phyloP scores from a whole-genome alignment of 768 basidiomycete species.

The Mrakia gelida region DNA sequence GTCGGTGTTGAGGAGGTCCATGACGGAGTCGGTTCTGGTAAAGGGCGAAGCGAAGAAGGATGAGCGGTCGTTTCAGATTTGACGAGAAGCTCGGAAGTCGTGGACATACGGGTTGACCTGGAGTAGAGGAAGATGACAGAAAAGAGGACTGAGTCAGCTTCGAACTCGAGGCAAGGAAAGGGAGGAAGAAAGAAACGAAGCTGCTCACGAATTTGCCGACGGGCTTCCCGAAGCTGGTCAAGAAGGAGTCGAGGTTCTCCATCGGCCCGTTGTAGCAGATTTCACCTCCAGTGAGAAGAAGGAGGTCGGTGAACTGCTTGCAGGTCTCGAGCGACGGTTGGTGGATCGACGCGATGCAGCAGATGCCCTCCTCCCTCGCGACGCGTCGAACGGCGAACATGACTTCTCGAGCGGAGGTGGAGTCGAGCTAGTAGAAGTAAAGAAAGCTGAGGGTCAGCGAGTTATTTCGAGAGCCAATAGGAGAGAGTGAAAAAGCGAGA shows the following conservation, averaged over 20 bases:
- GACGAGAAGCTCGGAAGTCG: background rate
- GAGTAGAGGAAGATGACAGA: background rate
- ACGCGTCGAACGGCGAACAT: constrained; percentile 25
- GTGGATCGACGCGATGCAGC: constrained; percentile 49
- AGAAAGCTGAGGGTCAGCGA: background rate
- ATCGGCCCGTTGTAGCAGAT: constrained; percentile 9
- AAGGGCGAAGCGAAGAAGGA: background rate
- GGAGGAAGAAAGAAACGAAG: background rate
- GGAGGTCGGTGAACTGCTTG: constrained; percentile 1
- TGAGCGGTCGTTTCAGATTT: background rate
- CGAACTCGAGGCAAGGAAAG: background rate
- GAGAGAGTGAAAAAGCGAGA: background rate
- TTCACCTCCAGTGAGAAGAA: constrained; percentile 9
- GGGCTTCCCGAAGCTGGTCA: constrained; percentile 5
- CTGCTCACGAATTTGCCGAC: constrained; percentile 22
- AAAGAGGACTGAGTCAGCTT: background rate
- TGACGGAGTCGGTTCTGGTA: constrained; percentile 28
- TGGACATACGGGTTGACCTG: background rate
- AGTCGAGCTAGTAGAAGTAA: constrained; percentile 26
- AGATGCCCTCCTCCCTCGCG: constrained; percentile 32
- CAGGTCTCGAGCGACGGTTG: constrained; percentile 36
- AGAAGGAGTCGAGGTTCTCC: constrained; percentile 9
- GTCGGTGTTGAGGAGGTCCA: constrained; percentile 34
- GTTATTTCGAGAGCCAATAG: background rate
- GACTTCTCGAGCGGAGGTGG: constrained; percentile 31